phyloP scores from a whole-genome alignment of 768 basidiomycete species.

The Polyporus arcularius region DNA sequence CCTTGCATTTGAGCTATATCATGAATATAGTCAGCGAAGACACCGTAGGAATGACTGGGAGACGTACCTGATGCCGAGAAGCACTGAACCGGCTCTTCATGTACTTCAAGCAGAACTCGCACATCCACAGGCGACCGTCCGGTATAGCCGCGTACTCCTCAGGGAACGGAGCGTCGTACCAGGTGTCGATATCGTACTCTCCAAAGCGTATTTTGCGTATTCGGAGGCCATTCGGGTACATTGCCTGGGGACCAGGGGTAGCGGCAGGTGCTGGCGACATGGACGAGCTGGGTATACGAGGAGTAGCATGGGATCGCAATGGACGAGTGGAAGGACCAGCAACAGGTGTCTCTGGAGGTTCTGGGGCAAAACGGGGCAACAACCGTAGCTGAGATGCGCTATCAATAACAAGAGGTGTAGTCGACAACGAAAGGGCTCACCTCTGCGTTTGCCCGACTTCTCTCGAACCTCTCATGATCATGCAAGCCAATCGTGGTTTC shows the following conservation, averaged over 20 bases:
- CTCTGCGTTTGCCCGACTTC: slow-evolving; percentile 72
- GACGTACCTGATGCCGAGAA: slow-evolving; percentile 78
- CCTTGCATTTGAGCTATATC: slow-evolving; percentile 88
- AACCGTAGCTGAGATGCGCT: slow-evolving; percentile 22
- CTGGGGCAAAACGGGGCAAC: slow-evolving; percentile 42
- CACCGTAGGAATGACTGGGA: neutral
- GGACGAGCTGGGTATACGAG: slow-evolving; percentile 37
- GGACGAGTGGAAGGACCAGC: slow-evolving; percentile 63
- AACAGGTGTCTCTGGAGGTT: slow-evolving; percentile 38
- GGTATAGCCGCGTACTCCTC: slow-evolving; percentile 94
- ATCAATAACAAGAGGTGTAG: slow-evolving; percentile 1
- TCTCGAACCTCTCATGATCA: slow-evolving; percentile 76
- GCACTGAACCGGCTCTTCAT: slow-evolving; percentile 93
- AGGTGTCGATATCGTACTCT: slow-evolving; percentile 90
- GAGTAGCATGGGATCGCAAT: slow-evolving; percentile 54
- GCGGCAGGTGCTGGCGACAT: slow-evolving; percentile 40
- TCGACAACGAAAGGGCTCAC: slow-evolving; percentile 40
- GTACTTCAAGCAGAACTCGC: slow-evolving; percentile 97
- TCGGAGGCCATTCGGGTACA: slow-evolving; percentile 53
- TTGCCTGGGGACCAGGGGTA: slow-evolving; percentile 44
- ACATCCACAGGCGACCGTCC: slow-evolving; percentile 93
- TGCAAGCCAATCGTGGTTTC: slow-evolving; percentile 60
- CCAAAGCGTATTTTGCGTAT: slow-evolving; percentile 92
- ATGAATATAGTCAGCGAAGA: neutral
- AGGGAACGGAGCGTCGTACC: slow-evolving; percentile 99